A percentile compares a stretch with the other conserved stretches of the same genome.
These are phyloP conservation scores for Neurospora sp. DNA, from an alignment of 495 filamentous ascomycete species.

Conservation along the genomic window DNA sequence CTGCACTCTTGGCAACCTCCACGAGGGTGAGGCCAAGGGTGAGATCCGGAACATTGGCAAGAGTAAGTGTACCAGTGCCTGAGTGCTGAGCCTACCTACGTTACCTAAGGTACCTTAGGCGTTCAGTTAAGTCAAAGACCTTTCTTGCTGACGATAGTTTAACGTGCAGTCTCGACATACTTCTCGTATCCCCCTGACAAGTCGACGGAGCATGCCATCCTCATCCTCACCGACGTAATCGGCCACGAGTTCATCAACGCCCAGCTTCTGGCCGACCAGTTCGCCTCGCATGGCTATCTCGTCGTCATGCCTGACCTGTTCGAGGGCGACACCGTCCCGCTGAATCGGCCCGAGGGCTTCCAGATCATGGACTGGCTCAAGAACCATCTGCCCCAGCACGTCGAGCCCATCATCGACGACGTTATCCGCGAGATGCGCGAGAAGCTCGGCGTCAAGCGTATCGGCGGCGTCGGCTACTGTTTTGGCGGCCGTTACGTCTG, in stretches of 20 bases:
- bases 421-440: neutral
- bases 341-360: neutral
- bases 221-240: neutral
- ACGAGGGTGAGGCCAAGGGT: neutral
- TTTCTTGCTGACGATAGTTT: neutral
- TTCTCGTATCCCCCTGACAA: neutral
- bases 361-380: constrained; percentile 1
- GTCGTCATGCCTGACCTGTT: constrained; percentile 1
- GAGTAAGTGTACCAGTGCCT: neutral
- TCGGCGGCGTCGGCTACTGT: constrained; percentile 4
- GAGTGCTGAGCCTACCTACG: no score
- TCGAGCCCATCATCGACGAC: constrained; percentile 1
- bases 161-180: neutral
- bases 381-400: neutral
- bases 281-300: neutral
- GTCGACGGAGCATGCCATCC: neutral
- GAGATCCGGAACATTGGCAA: neutral
- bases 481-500: neutral
- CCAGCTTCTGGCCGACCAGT: neutral
- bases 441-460: neutral
- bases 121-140: neutral
- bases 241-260: neutral
- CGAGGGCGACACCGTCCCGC: constrained; percentile 2
- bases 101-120: no score
- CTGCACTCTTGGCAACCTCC: neutral